Conservation (phyloP, 2,329 filamentous ascomycete genomes). For the Fusarium nisikadoi region DNA sequence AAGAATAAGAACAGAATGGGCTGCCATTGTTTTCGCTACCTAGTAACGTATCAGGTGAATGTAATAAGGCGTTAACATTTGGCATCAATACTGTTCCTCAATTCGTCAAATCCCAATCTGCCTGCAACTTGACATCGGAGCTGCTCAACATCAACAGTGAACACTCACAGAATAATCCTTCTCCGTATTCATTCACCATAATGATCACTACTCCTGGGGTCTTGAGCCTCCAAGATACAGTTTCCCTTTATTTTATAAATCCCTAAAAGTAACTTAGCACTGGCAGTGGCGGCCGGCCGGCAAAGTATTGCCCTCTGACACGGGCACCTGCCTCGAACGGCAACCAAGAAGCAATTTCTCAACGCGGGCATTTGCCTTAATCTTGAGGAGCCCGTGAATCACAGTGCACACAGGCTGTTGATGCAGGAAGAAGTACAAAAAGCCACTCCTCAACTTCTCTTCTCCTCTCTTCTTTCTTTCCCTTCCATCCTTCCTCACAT, state of each 20-base stretch:
- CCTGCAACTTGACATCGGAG: neutral
- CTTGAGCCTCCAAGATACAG: neutral
- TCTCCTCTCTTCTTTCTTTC: neutral
- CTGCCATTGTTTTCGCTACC: neutral
- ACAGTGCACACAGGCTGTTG: neutral
- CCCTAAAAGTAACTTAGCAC: neutral
- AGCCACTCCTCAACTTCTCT: neutral
- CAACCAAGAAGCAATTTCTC: neutral
- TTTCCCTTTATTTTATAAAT: neutral
- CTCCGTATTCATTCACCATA: neutral
- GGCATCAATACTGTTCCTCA: neutral
- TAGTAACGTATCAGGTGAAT: neutral
- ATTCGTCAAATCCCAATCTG: neutral
- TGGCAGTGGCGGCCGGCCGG: slow-evolving; percentile 13
- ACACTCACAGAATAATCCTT: neutral
- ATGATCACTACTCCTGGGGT: no score
- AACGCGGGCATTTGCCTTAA: neutral
- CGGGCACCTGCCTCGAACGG: slow-evolving; percentile 16
- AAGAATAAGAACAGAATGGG: no score
- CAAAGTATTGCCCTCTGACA: neutral
- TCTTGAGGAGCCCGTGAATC: slow-evolving; percentile 8
- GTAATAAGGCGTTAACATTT: neutral
- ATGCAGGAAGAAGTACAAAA: slow-evolving; percentile 12
- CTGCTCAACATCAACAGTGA: neutral
- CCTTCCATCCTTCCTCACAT: slow-evolving; percentile 4